phyloP scores from a whole-genome alignment of 495 filamentous ascomycete species.

The Annulohypoxylon maeteangense region DNA sequence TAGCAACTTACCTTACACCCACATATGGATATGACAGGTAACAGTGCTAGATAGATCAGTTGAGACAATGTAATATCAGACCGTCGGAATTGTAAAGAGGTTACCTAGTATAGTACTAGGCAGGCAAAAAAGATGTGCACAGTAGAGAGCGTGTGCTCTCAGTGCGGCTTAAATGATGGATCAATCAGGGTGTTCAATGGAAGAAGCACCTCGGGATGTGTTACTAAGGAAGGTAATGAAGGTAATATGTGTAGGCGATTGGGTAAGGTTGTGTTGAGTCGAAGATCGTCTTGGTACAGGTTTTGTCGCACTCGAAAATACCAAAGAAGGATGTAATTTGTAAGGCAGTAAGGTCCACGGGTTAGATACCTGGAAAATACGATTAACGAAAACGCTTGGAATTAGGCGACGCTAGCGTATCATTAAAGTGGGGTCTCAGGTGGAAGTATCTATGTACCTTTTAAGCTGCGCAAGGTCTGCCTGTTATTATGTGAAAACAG shows the following conservation, averaged over 20 bases:
- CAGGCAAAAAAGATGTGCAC: conserved; percentile 1
- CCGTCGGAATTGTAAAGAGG: neutral
- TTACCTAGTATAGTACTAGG: neutral
- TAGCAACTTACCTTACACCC: conserved; percentile 1
- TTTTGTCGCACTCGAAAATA: conserved; percentile 32
- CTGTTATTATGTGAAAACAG: neutral
- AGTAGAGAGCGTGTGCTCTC: neutral
- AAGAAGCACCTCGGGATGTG: conserved; percentile 18
- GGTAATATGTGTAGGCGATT: conserved; percentile 19
- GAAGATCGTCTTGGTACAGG: conserved; percentile 27
- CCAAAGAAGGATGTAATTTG: neutral
- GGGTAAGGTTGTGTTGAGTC: conserved; percentile 28
- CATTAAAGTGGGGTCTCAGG: neutral
- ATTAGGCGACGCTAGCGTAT: neutral
- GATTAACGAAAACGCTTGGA: conserved; percentile 4
- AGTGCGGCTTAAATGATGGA: conserved; percentile 6
- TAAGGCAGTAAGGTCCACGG: neutral
- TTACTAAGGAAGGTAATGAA: conserved; percentile 11
- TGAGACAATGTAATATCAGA: neutral
- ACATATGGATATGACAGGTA: neutral
- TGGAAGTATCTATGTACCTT: neutral
- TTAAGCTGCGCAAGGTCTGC: neutral
- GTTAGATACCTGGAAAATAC: neutral
- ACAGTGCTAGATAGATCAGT: neutral
- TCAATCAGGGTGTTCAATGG: conserved; percentile 20